Percentiles rank a stretch among this genome's conserved stretches.
phyloP scores from a whole-genome alignment of 805 yeast genomes.

The Candida wancherniae region DNA sequence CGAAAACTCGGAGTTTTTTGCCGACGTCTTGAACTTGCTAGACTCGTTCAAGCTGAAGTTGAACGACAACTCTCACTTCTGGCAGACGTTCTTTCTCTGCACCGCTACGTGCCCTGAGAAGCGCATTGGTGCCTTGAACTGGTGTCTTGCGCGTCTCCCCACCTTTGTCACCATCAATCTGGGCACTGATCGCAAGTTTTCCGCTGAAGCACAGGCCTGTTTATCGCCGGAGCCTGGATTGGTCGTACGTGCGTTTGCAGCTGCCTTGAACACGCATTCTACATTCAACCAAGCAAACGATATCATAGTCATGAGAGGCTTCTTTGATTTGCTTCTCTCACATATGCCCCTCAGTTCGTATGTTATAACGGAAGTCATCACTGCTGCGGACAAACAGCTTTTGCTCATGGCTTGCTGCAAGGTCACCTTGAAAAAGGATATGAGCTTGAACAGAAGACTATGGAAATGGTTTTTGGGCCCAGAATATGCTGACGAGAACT shows the following conservation, averaged over 20 bases:
- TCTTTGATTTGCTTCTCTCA: constrained; percentile 70
- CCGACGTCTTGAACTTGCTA: constrained; percentile 53
- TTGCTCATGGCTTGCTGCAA: constrained; percentile 60
- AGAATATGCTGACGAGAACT: constrained; percentile 26
- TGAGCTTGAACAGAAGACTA: constrained; percentile 89
- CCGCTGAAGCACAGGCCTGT: constrained; percentile 44
- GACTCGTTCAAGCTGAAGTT: constrained; percentile 55
- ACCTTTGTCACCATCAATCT: constrained; percentile 39
- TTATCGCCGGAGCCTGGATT: constrained; percentile 77
- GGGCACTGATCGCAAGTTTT: constrained; percentile 11
- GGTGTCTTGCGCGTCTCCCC: constrained; percentile 68
- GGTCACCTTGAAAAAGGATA: constrained; percentile 75
- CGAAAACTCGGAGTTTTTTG: constrained; percentile 79
- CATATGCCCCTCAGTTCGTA: constrained; percentile 63
- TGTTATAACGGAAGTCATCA: constrained; percentile 44
- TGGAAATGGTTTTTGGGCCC: constrained; percentile 95
- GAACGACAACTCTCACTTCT: constrained; percentile 68
- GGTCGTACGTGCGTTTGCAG: constrained; percentile 65
- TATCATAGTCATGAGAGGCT: constrained; percentile 76
- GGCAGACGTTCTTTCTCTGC: constrained; percentile 77
- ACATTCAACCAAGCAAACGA: constrained; percentile 41
- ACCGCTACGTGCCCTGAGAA: constrained; percentile 76
- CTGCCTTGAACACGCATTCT: constrained; percentile 49
- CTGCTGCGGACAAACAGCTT: constrained; percentile 50
- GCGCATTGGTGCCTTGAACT: constrained; percentile 77